phyloP scores from a whole-genome alignment of 2,329 filamentous ascomycete species.

The Talaromyces atroroseus region DNA sequence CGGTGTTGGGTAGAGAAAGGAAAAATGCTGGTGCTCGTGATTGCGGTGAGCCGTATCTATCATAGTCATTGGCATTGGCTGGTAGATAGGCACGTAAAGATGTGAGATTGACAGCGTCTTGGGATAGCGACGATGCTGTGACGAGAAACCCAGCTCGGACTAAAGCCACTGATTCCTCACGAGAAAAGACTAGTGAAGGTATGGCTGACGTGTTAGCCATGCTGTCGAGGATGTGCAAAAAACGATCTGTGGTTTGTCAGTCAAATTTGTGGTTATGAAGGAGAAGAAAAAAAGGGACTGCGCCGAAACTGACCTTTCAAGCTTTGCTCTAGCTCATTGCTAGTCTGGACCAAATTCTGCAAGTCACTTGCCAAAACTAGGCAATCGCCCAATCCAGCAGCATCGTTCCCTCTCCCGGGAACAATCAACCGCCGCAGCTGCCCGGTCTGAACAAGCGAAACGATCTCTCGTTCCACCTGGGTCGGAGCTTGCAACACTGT shows the following conservation, averaged over 20 bases:
- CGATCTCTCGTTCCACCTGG: conserved; percentile 55
- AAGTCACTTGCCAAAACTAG: conserved; percentile 51
- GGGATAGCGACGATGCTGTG: conserved; percentile 38
- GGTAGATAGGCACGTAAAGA: conserved; percentile 29
- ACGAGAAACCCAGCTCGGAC: conserved; percentile 53
- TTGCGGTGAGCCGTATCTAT: conserved; percentile 8
- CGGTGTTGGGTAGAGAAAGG: conserved; percentile 56
- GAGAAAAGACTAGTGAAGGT: conserved; percentile 40
- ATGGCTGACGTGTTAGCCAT: conserved; percentile 46
- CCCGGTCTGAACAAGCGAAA: conserved; percentile 47
- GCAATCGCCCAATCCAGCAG: conserved; percentile 53
- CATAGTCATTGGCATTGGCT: conserved; percentile 10
- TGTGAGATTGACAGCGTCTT: conserved; percentile 39
- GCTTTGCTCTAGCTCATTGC: conserved; percentile 26
- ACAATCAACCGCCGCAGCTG: conserved; percentile 51
- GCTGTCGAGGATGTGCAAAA: conserved; percentile 42
- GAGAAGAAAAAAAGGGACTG: too few relatives aligned
- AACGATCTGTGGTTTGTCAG: conserved; percentile 39
- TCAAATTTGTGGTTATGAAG: too few relatives aligned
- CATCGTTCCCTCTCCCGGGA: conserved; percentile 52
- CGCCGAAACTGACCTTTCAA: conserved; percentile 30
- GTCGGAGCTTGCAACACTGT: conserved; percentile 53
- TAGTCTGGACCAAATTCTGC: conserved; percentile 39
- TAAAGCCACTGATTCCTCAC: conserved; percentile 45
- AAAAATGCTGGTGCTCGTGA: conserved; percentile 36